Evolutionary conservation across 768 basidiomycete genomes (phyloP).

Genomic region (Butyriboletus loyo): DNA sequence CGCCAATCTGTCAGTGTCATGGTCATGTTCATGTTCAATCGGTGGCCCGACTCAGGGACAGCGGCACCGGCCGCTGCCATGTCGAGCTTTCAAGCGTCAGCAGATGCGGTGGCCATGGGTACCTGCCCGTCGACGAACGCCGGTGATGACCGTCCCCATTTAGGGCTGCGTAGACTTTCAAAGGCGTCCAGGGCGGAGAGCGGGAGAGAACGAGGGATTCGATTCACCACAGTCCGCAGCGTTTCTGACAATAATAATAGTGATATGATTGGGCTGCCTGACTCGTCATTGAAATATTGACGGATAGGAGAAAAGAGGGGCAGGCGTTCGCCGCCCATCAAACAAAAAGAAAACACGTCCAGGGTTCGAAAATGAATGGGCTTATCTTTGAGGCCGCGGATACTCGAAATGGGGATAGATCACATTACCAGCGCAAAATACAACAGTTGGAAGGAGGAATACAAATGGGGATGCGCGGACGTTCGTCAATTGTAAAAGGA

Average conservation of each 20-base stretch:
- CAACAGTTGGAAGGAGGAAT: background rate
- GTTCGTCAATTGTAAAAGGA: background rate
- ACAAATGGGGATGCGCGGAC: constrained; percentile 7
- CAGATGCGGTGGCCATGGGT: too few relatives aligned
- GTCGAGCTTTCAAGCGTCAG: too few relatives aligned
- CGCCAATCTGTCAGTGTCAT: too few relatives aligned
- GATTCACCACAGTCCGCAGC: background rate
- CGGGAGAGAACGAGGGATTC: background rate
- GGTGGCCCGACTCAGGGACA: too few relatives aligned
- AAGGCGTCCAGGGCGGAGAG: background rate
- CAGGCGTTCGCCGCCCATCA: constrained; percentile 5
- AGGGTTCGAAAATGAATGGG: background rate
- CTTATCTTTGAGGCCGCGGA: background rate
- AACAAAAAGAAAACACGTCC: background rate
- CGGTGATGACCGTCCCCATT: too few relatives aligned
- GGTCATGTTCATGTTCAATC: too few relatives aligned
- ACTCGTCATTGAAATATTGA: background rate
- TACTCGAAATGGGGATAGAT: constrained; percentile 3
- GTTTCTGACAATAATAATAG: too few relatives aligned
- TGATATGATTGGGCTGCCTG: background rate
- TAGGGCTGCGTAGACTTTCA: too few relatives aligned
- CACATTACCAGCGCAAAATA: background rate
- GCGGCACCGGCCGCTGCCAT: too few relatives aligned
- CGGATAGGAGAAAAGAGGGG: constrained; percentile 1
- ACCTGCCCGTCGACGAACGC: too few relatives aligned